Evolutionary conservation across 768 basidiomycete species (phyloP), one percentile per base, ranked within the genome.

Genomic region (Suillus placidus): DNA sequence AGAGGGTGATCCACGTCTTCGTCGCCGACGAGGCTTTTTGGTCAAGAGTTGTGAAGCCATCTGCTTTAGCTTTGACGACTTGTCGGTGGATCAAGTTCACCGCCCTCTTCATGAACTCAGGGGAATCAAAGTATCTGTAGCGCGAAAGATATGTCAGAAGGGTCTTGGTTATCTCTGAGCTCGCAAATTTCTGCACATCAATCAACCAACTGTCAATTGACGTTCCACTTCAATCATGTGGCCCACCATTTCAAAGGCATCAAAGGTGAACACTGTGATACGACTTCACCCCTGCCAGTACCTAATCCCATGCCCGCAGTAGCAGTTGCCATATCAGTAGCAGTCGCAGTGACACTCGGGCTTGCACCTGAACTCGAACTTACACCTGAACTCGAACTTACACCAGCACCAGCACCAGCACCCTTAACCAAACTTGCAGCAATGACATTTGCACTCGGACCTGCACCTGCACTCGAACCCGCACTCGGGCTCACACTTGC

Each of bases 31-130:
- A 8, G 80, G 76, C 72, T 89, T 88, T 79, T 90, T 91, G 64
- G 79, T 82, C 54, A 98, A 78, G 54, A 97, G 80, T 60, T 90
- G 83, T 3, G 87, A 81, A 26, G 90, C 87, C 66, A 88, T 90
- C 79, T 91, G 95, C 94, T 75, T 97, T 95, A 18, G 91, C 90
- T 71, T 86, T 89, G 67, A 99, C 87, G 54, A 90, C 95, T 69
- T 97, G 94, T 16, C 97, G 87, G 74, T 99, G 94, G 70, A 99
- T 84, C 70, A 99, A 80, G 69, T 85, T 87, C 40, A 99, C 95
- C 45, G 94, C 90, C 56, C 95, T 87, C 75, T 92, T 93, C 89
- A 99, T 91, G 73, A 90, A 85, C 71, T 98, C 94, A 0, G 91
- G 79, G 35, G 76, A 73, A 65, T 78, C 77, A 76, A 96, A 95